Conservation (phyloP, 2,329 filamentous ascomycete species). For the Diaporthe amygdali region DNA sequence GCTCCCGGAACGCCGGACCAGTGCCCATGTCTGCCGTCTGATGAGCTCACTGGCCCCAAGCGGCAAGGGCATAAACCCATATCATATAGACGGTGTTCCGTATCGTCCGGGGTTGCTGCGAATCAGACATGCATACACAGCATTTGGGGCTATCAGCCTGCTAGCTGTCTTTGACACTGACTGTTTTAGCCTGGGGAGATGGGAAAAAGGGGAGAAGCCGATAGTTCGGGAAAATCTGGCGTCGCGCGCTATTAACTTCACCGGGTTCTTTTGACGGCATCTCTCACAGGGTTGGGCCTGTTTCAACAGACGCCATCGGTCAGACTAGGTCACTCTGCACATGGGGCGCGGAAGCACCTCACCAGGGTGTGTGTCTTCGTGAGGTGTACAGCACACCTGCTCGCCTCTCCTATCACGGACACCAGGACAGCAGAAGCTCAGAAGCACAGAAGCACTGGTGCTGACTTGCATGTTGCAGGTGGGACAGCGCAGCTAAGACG, state of each 20-base stretch:
- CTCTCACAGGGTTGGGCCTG: background rate
- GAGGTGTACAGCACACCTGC: background rate
- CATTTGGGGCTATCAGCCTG: background rate
- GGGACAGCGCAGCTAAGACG: background rate
- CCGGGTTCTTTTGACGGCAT: background rate
- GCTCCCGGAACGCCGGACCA: constrained; percentile 13
- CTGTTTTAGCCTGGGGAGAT: background rate
- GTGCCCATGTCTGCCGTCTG: background rate
- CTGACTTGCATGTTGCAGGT: background rate
- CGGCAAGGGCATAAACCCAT: background rate
- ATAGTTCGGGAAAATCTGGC: background rate
- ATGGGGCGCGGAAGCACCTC: background rate
- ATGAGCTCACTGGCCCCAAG: background rate
- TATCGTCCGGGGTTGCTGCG: constrained; percentile 2
- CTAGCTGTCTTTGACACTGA: background rate
- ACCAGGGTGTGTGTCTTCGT: too few species aligned
- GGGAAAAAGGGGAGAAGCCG: background rate
- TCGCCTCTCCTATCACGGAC: background rate
- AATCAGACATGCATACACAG: constrained; percentile 9
- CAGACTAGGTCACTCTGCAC: background rate
- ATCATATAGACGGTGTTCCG: background rate
- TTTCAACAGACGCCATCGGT: background rate
- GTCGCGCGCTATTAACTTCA: background rate
- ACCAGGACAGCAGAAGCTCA: background rate
- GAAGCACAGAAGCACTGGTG: background rate